Evolutionary conservation across 176 grass and related monocot genomes (phyloP).

Genomic region (Oryza longistaminata): DNA sequence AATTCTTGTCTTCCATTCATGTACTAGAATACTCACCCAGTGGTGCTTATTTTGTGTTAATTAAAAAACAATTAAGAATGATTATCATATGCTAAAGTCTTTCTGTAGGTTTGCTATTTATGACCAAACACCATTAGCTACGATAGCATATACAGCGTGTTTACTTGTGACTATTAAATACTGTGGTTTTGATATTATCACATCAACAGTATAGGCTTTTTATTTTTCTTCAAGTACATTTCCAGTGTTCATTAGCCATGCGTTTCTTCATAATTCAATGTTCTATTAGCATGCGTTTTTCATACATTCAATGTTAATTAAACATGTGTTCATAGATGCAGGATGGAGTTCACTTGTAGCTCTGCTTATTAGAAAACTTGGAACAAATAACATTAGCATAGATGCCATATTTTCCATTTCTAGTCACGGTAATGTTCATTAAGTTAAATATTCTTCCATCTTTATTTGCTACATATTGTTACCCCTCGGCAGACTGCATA

Average conservation of each 20-base stretch:
- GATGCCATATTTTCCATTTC: neutral
- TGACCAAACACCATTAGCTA: neutral
- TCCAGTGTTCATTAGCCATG: too few relatives aligned
- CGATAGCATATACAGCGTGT: too few relatives aligned
- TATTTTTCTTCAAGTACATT: too few relatives aligned
- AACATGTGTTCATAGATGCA: neutral
- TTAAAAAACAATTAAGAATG: neutral
- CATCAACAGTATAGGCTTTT: neutral
- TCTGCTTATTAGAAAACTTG: neutral
- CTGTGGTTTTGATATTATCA: neutral
- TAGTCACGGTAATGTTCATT: neutral
- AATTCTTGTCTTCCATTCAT: constrained; percentile 3
- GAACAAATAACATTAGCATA: neutral
- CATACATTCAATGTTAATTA: neutral
- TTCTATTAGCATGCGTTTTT: too few relatives aligned
- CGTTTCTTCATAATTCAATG: too few relatives aligned
- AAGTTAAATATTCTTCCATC: neutral
- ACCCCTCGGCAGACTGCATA: neutral
- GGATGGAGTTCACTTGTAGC: neutral
- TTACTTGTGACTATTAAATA: neutral
- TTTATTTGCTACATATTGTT: constrained; percentile 10
- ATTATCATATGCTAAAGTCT: neutral
- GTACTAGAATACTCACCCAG: neutral
- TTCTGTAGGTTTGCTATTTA: neutral
- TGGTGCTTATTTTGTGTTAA: neutral